Conservation (phyloP, 2,329 filamentous ascomycete species). For the Mycosphaerella sp. region DNA sequence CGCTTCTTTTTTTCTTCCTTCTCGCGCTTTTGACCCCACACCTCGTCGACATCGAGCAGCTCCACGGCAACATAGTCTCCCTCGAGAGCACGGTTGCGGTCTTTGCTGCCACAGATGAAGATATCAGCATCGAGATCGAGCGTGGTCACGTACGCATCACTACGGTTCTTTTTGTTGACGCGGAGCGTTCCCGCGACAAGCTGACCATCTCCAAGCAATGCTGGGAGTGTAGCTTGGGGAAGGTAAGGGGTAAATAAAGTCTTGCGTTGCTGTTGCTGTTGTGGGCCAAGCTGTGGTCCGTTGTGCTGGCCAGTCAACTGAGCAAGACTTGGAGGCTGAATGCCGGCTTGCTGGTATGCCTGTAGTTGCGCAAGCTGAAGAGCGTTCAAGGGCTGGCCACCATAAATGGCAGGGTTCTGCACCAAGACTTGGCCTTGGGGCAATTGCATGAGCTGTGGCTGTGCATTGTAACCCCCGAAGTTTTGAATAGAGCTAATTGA, state of each 20-base stretch:
- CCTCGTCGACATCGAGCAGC: constrained; percentile 93
- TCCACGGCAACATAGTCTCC: constrained; percentile 94
- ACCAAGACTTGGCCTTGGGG: constrained; percentile 77
- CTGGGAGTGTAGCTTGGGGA: constrained; percentile 87
- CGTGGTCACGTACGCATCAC: constrained; percentile 94
- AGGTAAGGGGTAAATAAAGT: constrained; percentile 97
- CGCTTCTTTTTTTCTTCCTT: constrained; percentile 99
- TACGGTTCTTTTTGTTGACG: constrained; percentile 99
- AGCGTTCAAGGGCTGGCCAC: constrained; percentile 77
- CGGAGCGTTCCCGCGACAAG: constrained; percentile 93
- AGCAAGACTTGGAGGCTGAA: constrained; percentile 47
- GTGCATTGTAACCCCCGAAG: constrained; percentile 72
- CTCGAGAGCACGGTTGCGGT: constrained; percentile 92
- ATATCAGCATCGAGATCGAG: constrained; percentile 95
- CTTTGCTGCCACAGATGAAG: constrained; percentile 99
- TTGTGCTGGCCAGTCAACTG: constrained; percentile 42
- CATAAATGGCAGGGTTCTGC: constrained; percentile 72
- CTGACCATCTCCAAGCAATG: constrained; percentile 82
- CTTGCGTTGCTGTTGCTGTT: constrained; percentile 89
- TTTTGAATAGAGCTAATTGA: constrained; percentile 76
- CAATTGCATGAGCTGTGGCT: constrained; percentile 81
- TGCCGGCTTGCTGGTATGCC: constrained; percentile 80
- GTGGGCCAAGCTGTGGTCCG: constrained; percentile 38
- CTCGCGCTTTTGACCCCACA: constrained; percentile 97
- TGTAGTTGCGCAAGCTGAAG: constrained; percentile 87